Percentiles rank a stretch among this genome's conserved stretches.
Evolutionary conservation across 1,284 basidiomycete genomes (phyloP).

Genomic region (Ustilago xerochloae): DNA sequence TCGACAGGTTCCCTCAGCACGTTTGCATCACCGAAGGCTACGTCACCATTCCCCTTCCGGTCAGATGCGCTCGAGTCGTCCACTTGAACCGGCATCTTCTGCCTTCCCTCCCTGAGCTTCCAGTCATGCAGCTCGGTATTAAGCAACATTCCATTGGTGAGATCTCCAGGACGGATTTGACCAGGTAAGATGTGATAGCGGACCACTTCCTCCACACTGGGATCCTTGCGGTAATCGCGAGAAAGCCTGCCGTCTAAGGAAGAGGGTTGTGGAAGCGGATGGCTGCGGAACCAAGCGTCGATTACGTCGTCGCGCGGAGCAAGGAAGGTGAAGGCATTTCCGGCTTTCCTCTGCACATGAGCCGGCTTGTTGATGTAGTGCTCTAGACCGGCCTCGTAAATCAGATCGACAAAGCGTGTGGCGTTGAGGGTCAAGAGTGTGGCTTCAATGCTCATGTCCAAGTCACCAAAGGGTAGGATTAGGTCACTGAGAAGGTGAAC

Average conservation of each 20-base stretch:
- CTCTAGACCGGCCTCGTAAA: slow-evolving; percentile 74
- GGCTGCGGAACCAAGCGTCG: slow-evolving; percentile 38
- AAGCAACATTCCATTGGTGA: slow-evolving; percentile 50
- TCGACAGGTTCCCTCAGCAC: slow-evolving; percentile 82
- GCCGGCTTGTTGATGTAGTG: slow-evolving; percentile 69
- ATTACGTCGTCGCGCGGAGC: slow-evolving; percentile 90
- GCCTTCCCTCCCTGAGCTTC: slow-evolving; percentile 69
- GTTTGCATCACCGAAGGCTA: slow-evolving; percentile 85
- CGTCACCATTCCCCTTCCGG: slow-evolving; percentile 63
- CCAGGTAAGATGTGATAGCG: slow-evolving; percentile 64
- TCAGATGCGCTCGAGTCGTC: slow-evolving; percentile 65
- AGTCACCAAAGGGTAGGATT: slow-evolving; percentile 79
- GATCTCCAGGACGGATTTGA: slow-evolving; percentile 32
- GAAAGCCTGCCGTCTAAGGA: neutral
- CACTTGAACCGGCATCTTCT: slow-evolving; percentile 61
- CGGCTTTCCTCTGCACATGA: slow-evolving; percentile 24
- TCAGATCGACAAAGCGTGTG: slow-evolving; percentile 88
- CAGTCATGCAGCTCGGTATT: slow-evolving; percentile 58
- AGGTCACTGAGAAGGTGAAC: slow-evolving; percentile 87
- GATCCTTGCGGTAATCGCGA: slow-evolving; percentile 18
- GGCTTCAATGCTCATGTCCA: slow-evolving; percentile 90
- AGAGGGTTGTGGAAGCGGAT: neutral
- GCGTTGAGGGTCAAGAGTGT: slow-evolving; percentile 89
- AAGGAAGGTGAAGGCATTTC: slow-evolving; percentile 71
- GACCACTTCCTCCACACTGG: slow-evolving; percentile 49